Evolutionary conservation across 345 rosid genomes (phyloP).

Genomic region (Salix exigua): DNA sequence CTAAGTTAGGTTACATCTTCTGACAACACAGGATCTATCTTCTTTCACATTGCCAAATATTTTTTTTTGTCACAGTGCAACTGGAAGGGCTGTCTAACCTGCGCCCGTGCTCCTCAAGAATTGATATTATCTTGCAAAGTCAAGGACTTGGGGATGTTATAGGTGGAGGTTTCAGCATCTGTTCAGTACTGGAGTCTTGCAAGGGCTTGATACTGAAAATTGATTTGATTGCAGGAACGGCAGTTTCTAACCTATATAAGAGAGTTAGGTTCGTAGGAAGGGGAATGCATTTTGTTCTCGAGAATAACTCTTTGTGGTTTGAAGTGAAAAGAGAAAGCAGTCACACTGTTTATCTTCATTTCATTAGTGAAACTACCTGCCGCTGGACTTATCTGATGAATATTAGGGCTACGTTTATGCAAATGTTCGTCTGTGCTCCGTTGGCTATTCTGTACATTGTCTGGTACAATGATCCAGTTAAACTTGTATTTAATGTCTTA

Average conservation of each 20-base stretch:
- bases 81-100: background rate
- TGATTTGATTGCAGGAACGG: background rate
- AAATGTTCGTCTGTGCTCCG: slow-evolving; percentile 1
- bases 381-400: slow-evolving; percentile 4
- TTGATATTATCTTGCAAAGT: background rate
- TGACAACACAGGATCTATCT: slow-evolving; percentile 4
- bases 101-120: background rate
- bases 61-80: slow-evolving; percentile 8
- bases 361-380: slow-evolving; percentile 7
- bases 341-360: slow-evolving; percentile 4
- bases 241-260: background rate
- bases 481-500: background rate
- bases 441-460: background rate
- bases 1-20: slow-evolving; percentile 21
- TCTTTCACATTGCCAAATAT: slow-evolving; percentile 10
- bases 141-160: background rate
- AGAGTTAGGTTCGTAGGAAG: slow-evolving; percentile 3
- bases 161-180: slow-evolving; percentile 1
- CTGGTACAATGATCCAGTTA: slow-evolving; percentile 7
- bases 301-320: slow-evolving; percentile 6
- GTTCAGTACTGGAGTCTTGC: background rate
- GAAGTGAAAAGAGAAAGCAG: background rate
- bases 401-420: background rate
- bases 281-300: slow-evolving; percentile 13
- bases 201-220: background rate